These are phyloP conservation scores for Pyrenopolyporus hunteri DNA, from an alignment of 495 filamentous ascomycete species.

Conservation along the genomic window DNA sequence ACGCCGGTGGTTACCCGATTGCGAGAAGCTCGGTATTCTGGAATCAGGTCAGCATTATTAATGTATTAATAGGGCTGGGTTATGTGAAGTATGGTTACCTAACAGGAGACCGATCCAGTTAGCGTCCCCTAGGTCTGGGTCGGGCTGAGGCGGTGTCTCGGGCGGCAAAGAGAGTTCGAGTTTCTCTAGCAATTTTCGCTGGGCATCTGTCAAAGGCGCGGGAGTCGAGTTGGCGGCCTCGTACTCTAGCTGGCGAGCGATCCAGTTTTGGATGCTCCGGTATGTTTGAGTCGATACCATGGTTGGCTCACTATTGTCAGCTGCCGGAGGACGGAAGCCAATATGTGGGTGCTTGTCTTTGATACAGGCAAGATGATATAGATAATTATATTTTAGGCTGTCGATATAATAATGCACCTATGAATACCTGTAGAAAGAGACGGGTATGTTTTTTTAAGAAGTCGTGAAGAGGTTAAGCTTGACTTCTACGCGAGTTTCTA, in stretches of 20 bases:
- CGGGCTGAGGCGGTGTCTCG: constrained; percentile 3
- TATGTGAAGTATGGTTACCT: constrained; percentile 30
- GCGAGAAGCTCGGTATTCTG: constrained; percentile 33
- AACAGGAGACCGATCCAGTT: constrained; percentile 50
- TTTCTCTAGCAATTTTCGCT: constrained; percentile 41
- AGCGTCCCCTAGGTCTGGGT: constrained; percentile 36
- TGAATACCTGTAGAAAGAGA: too few species aligned
- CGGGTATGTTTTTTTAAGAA: too few species aligned
- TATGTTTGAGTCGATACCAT: constrained; percentile 37
- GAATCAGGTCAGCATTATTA: constrained; percentile 7
- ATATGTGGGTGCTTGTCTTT: background rate
- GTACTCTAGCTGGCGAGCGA: constrained; percentile 40
- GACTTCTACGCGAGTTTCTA: background rate
- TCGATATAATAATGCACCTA: too few species aligned
- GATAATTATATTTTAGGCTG: background rate
- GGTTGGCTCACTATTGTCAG: background rate
- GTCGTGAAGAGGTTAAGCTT: background rate
- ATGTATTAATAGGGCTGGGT: background rate
- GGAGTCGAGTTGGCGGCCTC: constrained; percentile 29
- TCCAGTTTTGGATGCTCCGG: constrained; percentile 45
- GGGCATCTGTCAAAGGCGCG: constrained; percentile 38
- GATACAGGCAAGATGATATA: too few species aligned
- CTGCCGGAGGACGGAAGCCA: too few species aligned
- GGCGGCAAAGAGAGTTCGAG: constrained; percentile 39
- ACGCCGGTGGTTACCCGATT: constrained; percentile 5